phyloP scores from a whole-genome alignment of 768 basidiomycete genomes.

The Artomyces pyxidatus region DNA sequence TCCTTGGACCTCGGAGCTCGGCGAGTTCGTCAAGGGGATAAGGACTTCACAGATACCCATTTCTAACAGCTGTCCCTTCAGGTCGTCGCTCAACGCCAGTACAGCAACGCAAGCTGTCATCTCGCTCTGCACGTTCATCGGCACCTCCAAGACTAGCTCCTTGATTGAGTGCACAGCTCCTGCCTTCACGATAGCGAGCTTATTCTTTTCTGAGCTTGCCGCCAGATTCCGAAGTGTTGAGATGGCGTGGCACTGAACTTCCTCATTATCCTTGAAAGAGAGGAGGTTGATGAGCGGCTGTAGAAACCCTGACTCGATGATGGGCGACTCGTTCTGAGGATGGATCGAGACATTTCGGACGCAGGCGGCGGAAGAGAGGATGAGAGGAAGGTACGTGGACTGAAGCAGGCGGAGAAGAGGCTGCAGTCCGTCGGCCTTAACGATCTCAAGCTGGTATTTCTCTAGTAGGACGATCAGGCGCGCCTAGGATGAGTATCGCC shows the following conservation, averaged over 20 bases:
- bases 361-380: conserved; percentile 96
- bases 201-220: conserved; percentile 96
- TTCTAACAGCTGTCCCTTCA: conserved; percentile 93
- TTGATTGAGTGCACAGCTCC: conserved; percentile 96
- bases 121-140: conserved; percentile 95
- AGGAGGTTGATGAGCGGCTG: conserved; percentile 93
- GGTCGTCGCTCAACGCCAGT: conserved; percentile 89
- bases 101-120: conserved; percentile 99
- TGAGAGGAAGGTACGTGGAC: conserved; percentile 94
- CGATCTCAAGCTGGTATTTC: conserved; percentile 98
- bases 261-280: conserved; percentile 98
- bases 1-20: conserved; percentile 96
- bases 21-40: conserved; percentile 93
- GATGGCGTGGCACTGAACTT: conserved; percentile 98
- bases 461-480: conserved; percentile 39
- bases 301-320: conserved; percentile 97
- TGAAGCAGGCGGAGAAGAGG: conserved; percentile 90
- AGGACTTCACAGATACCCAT: conserved; percentile 98
- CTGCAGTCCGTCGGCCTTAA: conserved; percentile 88
- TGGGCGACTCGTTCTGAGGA: conserved; percentile 96
- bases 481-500: background rate
- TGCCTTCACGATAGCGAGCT: conserved; percentile 94
- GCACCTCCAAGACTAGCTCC: conserved; percentile 90
- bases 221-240: conserved; percentile 95
- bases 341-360: conserved; percentile 99